Conservation (phyloP, 495 filamentous ascomycete genomes). For the Terfezia claveryi region DNA sequence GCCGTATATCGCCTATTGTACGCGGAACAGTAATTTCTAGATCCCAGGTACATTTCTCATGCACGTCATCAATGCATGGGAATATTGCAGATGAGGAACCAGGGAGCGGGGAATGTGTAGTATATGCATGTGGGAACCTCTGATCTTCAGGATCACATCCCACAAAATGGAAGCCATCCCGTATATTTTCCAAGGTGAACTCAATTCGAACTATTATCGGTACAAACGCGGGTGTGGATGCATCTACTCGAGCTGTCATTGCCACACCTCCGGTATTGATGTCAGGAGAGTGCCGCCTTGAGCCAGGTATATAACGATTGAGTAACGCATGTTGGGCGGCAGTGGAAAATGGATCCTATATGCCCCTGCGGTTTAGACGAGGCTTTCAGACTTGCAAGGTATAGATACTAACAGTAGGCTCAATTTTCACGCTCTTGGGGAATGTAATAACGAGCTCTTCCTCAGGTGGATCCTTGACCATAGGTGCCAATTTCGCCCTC, state of each 20-base stretch:
- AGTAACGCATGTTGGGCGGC: slow-evolving; percentile 13
- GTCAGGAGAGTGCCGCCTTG: slow-evolving; percentile 18
- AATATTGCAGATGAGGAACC: slow-evolving; percentile 72
- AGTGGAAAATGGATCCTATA: slow-evolving; percentile 15
- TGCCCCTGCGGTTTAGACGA: slow-evolving; percentile 5
- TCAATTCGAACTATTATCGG: slow-evolving; percentile 43
- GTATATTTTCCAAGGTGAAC: slow-evolving; percentile 46
- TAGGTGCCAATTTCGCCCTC: slow-evolving; percentile 36
- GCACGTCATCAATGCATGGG: slow-evolving; percentile 70
- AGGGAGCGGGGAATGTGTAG: slow-evolving; percentile 51
- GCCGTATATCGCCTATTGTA: slow-evolving; percentile 66
- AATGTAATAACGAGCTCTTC: slow-evolving; percentile 40
- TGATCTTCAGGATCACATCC: slow-evolving; percentile 54
- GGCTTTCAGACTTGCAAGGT: slow-evolving; percentile 12
- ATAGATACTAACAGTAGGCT: slow-evolving; percentile 32
- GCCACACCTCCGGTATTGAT: slow-evolving; percentile 14
- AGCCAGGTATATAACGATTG: slow-evolving; percentile 2
- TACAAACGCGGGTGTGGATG: slow-evolving; percentile 27
- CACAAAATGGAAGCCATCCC: slow-evolving; percentile 79
- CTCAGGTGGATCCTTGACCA: slow-evolving; percentile 35
- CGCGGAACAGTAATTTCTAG: slow-evolving; percentile 64
- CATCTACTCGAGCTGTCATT: slow-evolving; percentile 16
- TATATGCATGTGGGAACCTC: slow-evolving; percentile 79
- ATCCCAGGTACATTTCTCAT: slow-evolving; percentile 64
- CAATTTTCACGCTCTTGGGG: slow-evolving; percentile 43